A percentile compares a stretch with the other conserved stretches of the same genome.
phyloP scores from a whole-genome alignment of 2,329 filamentous ascomycete species.

The Magnaporthales sp. region DNA sequence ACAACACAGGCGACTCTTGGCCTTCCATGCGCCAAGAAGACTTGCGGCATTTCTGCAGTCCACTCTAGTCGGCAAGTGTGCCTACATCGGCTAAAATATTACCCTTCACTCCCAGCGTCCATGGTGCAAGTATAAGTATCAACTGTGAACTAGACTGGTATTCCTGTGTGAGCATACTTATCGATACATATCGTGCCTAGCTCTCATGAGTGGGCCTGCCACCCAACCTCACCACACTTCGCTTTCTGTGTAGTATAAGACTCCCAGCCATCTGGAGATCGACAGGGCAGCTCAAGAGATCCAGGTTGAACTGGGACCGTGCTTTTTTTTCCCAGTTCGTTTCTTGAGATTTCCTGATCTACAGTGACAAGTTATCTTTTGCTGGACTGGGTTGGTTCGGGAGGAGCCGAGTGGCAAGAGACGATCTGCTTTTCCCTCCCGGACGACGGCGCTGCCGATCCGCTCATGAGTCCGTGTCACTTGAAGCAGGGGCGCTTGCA shows the following conservation, averaged over 20 bases:
- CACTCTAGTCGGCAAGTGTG: no score
- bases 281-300: neutral
- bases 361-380: neutral
- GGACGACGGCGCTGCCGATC: neutral
- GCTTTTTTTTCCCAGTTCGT: neutral
- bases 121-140: no score
- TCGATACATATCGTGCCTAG: neutral
- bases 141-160: no score
- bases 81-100: no score
- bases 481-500: neutral
- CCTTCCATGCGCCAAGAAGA: no score
- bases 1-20: no score
- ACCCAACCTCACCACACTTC: neutral
- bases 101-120: no score
- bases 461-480: neutral
- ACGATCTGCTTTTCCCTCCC: neutral
- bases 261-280: neutral
- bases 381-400: neutral
- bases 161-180: no score
- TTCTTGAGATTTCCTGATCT: neutral
- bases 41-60: no score
- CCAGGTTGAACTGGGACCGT: neutral
- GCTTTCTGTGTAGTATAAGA: neutral
- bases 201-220: neutral
- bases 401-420: neutral